Conservation (phyloP, 306 rosid genomes). For the Dryas octopetala region DNA sequence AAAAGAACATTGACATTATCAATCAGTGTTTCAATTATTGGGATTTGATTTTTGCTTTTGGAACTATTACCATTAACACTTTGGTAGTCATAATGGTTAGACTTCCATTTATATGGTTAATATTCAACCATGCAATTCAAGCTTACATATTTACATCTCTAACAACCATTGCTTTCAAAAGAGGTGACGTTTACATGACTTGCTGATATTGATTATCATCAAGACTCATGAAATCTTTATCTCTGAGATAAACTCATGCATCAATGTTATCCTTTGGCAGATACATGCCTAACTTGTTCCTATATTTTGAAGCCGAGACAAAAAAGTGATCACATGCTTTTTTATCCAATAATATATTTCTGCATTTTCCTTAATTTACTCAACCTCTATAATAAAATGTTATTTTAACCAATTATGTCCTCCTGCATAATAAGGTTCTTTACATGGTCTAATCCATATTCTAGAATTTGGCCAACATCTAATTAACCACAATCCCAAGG, state of each 20-base stretch:
- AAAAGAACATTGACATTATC: background rate
- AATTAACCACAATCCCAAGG: background rate
- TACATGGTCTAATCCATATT: background rate
- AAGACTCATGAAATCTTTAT: background rate
- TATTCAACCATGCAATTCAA: background rate
- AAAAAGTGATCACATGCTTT: no score
- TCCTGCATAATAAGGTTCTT: background rate
- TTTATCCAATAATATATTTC: no score
- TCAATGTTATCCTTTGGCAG: no score
- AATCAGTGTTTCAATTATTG: slow-evolving; percentile 11
- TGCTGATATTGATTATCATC: background rate
- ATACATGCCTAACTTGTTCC: no score
- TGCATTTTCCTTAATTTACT: background rate
- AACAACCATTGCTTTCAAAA: slow-evolving; percentile 10
- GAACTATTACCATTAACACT: background rate
- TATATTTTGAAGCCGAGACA: no score
- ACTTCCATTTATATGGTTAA: background rate
- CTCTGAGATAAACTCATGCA: no score
- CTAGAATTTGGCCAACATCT: slow-evolving; percentile 8
- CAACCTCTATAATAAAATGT: slow-evolving; percentile 2
- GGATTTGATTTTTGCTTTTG: slow-evolving; percentile 4
- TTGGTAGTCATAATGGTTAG: background rate
- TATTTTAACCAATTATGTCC: background rate
- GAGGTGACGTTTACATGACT: slow-evolving; percentile 1
- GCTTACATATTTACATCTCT: background rate